Conservation (phyloP, 441 rosid genomes). For the Erysimum cheiri region DNA sequence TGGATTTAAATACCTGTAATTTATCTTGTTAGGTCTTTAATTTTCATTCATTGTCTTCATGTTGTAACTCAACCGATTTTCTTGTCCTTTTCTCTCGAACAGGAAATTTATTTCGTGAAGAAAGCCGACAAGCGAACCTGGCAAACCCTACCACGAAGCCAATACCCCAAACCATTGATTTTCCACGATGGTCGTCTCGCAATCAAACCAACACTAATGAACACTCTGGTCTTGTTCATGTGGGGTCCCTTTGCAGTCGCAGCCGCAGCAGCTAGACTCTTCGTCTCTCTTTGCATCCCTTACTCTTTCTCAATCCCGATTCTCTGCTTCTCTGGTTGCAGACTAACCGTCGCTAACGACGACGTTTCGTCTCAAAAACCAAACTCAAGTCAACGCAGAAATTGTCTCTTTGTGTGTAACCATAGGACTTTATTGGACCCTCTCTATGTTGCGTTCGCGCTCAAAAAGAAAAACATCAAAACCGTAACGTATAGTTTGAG, state of each 20-base stretch:
- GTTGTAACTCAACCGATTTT: conserved; percentile 4
- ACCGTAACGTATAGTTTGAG: conserved; percentile 75
- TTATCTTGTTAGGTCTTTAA: conserved; percentile 33
- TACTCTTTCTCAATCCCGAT: conserved; percentile 33
- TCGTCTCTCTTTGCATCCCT: conserved; percentile 47
- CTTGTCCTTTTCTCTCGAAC: conserved; percentile 23
- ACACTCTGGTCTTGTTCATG: conserved; percentile 60
- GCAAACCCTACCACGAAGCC: conserved; percentile 54
- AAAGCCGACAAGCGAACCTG: conserved; percentile 62
- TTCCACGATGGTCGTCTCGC: conserved; percentile 85
- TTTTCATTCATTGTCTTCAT: conserved; percentile 17
- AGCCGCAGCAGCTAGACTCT: conserved; percentile 44
- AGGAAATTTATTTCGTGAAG: conserved; percentile 62
- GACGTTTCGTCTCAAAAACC: not conserved
- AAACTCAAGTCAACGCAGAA: conserved; percentile 16
- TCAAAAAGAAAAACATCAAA: conserved; percentile 49
- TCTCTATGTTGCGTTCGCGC: conserved; percentile 39
- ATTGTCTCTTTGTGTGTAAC: conserved; percentile 60
- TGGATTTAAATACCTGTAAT: conserved; percentile 5
- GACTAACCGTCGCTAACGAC: conserved; percentile 36
- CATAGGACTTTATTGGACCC: conserved; percentile 78
- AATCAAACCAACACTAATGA: conserved; percentile 62
- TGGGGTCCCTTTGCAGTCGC: conserved; percentile 69
- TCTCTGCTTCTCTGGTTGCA: conserved; percentile 49
- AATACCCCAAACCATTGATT: conserved; percentile 67